Conservation (phyloP, 495 filamentous ascomycete species). For the Pseudevernia furfuracea region DNA sequence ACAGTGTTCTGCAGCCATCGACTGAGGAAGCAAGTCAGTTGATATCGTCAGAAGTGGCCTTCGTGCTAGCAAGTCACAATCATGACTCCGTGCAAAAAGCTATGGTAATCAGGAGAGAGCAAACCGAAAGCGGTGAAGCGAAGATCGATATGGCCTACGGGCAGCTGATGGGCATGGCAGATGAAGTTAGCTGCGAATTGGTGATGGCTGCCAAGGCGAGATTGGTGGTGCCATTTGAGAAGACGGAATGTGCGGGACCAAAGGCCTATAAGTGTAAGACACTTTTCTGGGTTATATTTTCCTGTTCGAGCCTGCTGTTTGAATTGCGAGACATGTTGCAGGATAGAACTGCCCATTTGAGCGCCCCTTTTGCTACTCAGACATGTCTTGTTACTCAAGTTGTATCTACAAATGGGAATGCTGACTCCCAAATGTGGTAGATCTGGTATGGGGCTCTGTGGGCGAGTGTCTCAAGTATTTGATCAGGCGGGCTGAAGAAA, state of each 20-base stretch:
- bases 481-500: slow-evolving; percentile 78
- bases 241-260: slow-evolving; percentile 36
- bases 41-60: slow-evolving; percentile 53
- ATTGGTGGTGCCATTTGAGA: slow-evolving; percentile 12
- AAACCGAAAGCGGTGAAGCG: slow-evolving; percentile 37
- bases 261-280: slow-evolving; percentile 83
- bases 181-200: slow-evolving; percentile 82
- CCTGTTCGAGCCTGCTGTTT: no score
- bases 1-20: slow-evolving; percentile 40
- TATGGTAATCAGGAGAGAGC: slow-evolving; percentile 48
- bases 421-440: no score
- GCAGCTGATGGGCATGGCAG: slow-evolving; percentile 95
- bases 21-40: slow-evolving; percentile 28
- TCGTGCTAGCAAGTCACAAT: slow-evolving; percentile 91
- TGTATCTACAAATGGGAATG: no score
- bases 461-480: slow-evolving; percentile 93
- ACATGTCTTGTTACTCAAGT: no score
- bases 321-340: no score
- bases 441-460: slow-evolving; percentile 84
- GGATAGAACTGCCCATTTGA: no score
- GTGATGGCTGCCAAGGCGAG: slow-evolving; percentile 45
- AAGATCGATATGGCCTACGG: slow-evolving; percentile 66
- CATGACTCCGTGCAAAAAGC: slow-evolving; percentile 68
- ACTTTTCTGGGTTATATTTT: no score
- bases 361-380: no score